Percentiles rank a stretch among this genome's conserved stretches.
Evolutionary conservation across 2,329 filamentous ascomycete species (phyloP).

Genomic region (Ophiostoma populinum): DNA sequence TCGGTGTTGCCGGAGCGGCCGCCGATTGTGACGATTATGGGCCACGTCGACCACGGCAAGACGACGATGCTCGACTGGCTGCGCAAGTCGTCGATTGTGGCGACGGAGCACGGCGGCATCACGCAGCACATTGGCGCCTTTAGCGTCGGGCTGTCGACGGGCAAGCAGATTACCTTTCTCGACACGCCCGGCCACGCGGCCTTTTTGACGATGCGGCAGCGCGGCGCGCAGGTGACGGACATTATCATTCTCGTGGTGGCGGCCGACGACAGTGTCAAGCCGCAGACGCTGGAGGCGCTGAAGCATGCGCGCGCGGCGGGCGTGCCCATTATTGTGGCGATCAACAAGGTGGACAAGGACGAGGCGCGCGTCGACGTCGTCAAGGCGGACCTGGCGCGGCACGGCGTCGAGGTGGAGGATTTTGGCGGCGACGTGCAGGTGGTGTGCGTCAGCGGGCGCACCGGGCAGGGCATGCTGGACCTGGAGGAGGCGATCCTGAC

Average conservation of each 20-base stretch:
- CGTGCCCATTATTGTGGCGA: conserved; percentile 91
- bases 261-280: conserved; percentile 93
- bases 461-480: conserved; percentile 76
- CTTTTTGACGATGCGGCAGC: conserved; percentile 87
- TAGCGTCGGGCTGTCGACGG: conserved; percentile 69
- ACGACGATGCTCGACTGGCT: conserved; percentile 90
- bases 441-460: conserved; percentile 82
- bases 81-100: conserved; percentile 80
- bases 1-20: conserved; percentile 56
- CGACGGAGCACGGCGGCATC: conserved; percentile 86
- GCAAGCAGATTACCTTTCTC: conserved; percentile 86
- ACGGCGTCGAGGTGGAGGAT: conserved; percentile 86
- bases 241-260: conserved; percentile 93
- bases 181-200: conserved; percentile 94
- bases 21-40: conserved; percentile 97
- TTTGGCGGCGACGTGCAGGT: conserved; percentile 89
- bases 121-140: conserved; percentile 98
- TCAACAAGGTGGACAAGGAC: conserved; percentile 92
- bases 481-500: conserved; percentile 82
- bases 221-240: conserved; percentile 89
- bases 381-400: conserved; percentile 67
- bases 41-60: conserved; percentile 96
- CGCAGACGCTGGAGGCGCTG: conserved; percentile 88
- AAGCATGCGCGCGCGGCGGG: conserved; percentile 78
- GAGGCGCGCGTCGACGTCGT: conserved; percentile 66